Evolutionary conservation across 1,139 yeast genomes (phyloP), one percentile per base, ranked within the genome.

Genomic region (Suhomyces coccinellae): DNA sequence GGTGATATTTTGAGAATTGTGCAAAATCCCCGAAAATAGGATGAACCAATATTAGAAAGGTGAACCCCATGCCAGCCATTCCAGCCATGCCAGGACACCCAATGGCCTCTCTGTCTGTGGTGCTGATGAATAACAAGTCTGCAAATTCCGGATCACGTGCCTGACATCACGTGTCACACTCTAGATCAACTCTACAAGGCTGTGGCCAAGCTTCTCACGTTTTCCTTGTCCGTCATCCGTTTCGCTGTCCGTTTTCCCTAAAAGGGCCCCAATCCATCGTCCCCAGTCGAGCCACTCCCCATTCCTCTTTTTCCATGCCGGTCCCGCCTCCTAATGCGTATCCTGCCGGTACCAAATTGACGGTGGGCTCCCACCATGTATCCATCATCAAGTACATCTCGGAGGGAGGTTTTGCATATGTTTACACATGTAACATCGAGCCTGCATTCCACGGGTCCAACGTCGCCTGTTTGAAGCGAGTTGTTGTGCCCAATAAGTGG

Each of bases 401-500:
- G 2, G 83, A 79, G 54, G 61, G 95, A 39, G 95, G 95, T 5
- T 86, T 85, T 69, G 93, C 95, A 12, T 86, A 82, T 60, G 90
- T 86, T 5, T 86, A 86, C 61, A 75, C 81, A 17, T 87, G 87
- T 49, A 66, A 67, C 22, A 77, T 79, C 28, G 69, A 72, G 37
- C 88, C 88, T 11, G 66, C 75, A 5, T 75, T 67, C 53, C 65
- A 66, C 30, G 73, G 73, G 2, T 69, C 76, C 5, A 67, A 70
- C 14, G 57, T 76, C 1, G 91, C 85, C 1, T 86, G 95, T 63
- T 71, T 87, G 61, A 87, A 87, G 59, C 67, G 93, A 50, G 95
- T 86, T 11, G 79, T 78, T 13, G 91, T 85, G 4, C 89, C 90
- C 15, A 84, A 81, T 59, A 87, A 86, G 57, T 74, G 77, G 62